Base-by-base conservation (phyloP, 192 early-diverging fungal genomes). In the Coemansia sp. region DNA sequence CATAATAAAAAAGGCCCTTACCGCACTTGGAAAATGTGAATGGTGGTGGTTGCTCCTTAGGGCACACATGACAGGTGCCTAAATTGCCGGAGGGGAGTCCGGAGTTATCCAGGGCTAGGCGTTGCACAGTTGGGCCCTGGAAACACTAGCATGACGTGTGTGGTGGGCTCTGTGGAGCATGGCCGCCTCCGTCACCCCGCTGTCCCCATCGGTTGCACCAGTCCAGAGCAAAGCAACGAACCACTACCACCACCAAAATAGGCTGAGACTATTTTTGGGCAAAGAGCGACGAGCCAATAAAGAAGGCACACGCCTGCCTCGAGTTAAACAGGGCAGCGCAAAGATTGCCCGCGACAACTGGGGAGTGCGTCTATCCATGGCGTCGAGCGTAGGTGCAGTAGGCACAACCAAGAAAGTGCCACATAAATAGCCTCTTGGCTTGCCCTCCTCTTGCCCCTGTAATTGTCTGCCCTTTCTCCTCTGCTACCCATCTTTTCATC, bases 251-350 rank as follows among this genome's bases (percentile, higher is more conserved):
- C n/a, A 9, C 56, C 56, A 31, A 58, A 36, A 31, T 58, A 36
- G 23, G 5, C 48, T 51, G 24, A 14, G 9, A 9, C 48, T 51
- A 51, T 51, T 51, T 51, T 51, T 51, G 48, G 48, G 43, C 8
- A 7, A 18, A 20, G 26, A 13, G 8, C n/a, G n/a, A 40, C 3
- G 28, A 66, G 39, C 65, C 65, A 66, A 66, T 66, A 1, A 26
- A 10, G 6, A 37, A 34, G 10, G 56, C 38, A 66, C 65, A 66
- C 65, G 65, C 53, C 10, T 50, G 21, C 64, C 38, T 33, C 53
- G 39, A 55, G 63, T 24, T 31, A 16, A 14, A 11, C 53, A 33
- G 23, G 53, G 26, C 13, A 26, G 21, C 50, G 26, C 14, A 56
- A 26, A 10, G 48, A 51, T 51, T 51, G 48, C 23, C 48, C 48